Evolutionary conservation across 1,284 basidiomycete species (phyloP).

Genomic region (Xerocomus amazonicus): DNA sequence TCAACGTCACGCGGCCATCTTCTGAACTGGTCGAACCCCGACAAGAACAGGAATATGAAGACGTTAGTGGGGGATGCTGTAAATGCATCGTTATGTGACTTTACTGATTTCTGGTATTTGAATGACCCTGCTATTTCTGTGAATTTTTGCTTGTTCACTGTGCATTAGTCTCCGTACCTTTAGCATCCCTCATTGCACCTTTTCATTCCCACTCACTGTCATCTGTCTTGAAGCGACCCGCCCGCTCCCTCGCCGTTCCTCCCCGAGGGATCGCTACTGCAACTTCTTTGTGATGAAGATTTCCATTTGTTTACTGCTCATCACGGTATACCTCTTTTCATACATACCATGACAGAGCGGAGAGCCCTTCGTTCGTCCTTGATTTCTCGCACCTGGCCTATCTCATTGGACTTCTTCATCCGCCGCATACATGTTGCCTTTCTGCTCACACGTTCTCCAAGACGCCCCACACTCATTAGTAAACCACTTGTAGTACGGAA

Average conservation of each 20-base stretch:
- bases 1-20: constrained; percentile 28
- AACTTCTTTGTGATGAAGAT: constrained; percentile 12
- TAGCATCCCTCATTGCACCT: constrained; percentile 11
- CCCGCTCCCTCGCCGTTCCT: constrained; percentile 9
- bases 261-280: constrained; percentile 2
- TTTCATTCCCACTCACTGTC: constrained; percentile 6
- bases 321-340: constrained; percentile 23
- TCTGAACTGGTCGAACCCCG: constrained; percentile 21
- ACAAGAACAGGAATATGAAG: constrained; percentile 38
- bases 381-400: constrained; percentile 15
- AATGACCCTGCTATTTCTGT: constrained; percentile 17
- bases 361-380: constrained; percentile 11
- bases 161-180: constrained; percentile 18
- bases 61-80: constrained; percentile 50
- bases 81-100: constrained; percentile 63
- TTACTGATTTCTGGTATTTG: constrained; percentile 16
- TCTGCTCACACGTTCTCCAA: constrained; percentile 10
- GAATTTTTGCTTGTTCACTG: constrained; percentile 23
- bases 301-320: constrained; percentile 11
- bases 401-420: constrained; percentile 18
- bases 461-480: constrained; percentile 24
- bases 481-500: constrained; percentile 28
- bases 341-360: constrained; percentile 27
- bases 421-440: constrained; percentile 7
- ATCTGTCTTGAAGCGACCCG: constrained; percentile 14